phyloP scores from a whole-genome alignment of 1,139 yeast species.

The Zygoascus sp. region DNA sequence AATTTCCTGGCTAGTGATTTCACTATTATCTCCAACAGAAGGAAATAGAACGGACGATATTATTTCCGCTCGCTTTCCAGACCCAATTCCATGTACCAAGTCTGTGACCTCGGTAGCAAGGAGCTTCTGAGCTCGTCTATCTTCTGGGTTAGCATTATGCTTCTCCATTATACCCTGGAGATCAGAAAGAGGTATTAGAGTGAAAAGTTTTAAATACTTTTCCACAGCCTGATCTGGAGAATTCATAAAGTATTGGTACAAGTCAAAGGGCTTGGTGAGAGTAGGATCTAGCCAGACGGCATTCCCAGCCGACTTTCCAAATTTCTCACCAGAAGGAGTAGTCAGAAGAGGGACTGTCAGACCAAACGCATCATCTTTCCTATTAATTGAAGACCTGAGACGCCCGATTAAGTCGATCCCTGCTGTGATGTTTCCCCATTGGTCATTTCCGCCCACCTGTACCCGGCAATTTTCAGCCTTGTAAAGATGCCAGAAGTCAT shows the following conservation, averaged over 20 bases:
- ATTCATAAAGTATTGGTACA: conserved; percentile 82
- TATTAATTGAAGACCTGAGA: conserved; percentile 33
- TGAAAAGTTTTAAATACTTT: conserved; percentile 66
- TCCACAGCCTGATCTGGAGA: conserved; percentile 74
- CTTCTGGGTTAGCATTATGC: conserved; percentile 57
- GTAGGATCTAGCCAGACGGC: conserved; percentile 79
- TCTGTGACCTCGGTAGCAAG: conserved; percentile 85
- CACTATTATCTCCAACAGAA: conserved; percentile 18
- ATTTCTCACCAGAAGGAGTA: conserved; percentile 86
- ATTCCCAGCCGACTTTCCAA: conserved; percentile 96
- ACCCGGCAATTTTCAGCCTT: conserved; percentile 54
- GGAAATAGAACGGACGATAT: conserved; percentile 67
- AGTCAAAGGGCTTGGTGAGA: conserved; percentile 71
- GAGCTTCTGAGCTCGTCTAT: conserved; percentile 65
- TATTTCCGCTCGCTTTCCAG: conserved; percentile 60
- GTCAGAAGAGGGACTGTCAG: conserved; percentile 87
- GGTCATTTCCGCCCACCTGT: conserved; percentile 96
- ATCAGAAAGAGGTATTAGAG: conserved; percentile 62
- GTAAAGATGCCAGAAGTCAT: conserved; percentile 83
- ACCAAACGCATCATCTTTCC: conserved; percentile 50
- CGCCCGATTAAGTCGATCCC: conserved; percentile 85
- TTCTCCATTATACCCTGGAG: conserved; percentile 49
- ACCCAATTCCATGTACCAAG: conserved; percentile 77
- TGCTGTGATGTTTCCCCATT: conserved; percentile 97
- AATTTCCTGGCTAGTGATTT: conserved; percentile 46